Percentiles rank a stretch among this genome's conserved stretches.
phyloP scores from a whole-genome alignment of 2,329 filamentous ascomycete species.

The Arthrobotrys musiformis region DNA sequence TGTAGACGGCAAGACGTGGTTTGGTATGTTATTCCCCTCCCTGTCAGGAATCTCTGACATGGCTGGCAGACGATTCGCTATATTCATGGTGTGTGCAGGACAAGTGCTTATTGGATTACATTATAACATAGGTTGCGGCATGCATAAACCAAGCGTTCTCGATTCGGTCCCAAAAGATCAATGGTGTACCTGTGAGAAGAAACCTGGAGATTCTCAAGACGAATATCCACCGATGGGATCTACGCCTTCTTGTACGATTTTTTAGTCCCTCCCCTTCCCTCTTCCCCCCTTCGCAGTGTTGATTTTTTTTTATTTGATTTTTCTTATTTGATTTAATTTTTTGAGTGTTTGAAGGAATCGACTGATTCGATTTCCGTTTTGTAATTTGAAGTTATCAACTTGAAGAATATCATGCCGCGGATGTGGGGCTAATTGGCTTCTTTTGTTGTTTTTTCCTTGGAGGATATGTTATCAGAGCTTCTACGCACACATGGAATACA shows the following conservation, averaged over 20 bases:
- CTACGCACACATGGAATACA: background rate
- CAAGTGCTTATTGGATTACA: background rate
- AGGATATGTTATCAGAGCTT: background rate
- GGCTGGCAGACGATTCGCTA: background rate
- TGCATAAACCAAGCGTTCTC: constrained; percentile 23
- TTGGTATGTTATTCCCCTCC: constrained; percentile 13
- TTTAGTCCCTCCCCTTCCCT: constrained; percentile 3
- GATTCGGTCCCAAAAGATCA: constrained; percentile 31
- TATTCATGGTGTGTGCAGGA: background rate
- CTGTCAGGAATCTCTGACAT: background rate
- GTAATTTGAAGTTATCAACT: constrained; percentile 31
- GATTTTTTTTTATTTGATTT: background rate
- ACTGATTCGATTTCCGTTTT: background rate
- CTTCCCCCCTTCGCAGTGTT: background rate
- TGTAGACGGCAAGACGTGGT: constrained; percentile 54
- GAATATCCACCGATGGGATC: constrained; percentile 44
- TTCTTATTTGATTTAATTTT: background rate
- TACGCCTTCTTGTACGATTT: constrained; percentile 48
- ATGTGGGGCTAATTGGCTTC: constrained; percentile 45
- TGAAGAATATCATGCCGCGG: constrained; percentile 46
- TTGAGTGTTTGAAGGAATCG: background rate
- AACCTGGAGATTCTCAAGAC: background rate
- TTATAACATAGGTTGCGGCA: constrained; percentile 29
- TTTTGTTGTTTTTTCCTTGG: background rate
- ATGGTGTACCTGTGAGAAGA: constrained; percentile 46